phyloP scores from a whole-genome alignment of 768 basidiomycete genomes.

The Tricholomella constricta region DNA sequence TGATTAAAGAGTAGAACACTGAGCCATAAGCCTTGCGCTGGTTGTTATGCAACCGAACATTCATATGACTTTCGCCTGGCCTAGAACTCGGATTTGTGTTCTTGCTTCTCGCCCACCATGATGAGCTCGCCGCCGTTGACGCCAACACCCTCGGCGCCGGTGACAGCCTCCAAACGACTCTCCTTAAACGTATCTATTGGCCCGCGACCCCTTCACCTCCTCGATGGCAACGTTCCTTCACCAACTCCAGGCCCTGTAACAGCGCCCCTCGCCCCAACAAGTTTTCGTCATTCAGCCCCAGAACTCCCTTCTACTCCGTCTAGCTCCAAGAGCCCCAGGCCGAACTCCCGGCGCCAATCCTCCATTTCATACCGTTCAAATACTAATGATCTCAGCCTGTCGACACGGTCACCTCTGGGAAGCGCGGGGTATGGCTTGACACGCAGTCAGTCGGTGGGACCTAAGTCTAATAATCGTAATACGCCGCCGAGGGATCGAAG shows the following conservation, averaged over 20 bases:
- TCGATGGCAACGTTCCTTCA: slow-evolving; percentile 33
- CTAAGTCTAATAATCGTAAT: slow-evolving; percentile 8
- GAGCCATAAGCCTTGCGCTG: background rate
- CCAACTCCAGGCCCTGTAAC: slow-evolving; percentile 15
- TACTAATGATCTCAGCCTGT: slow-evolving; percentile 19
- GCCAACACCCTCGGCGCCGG: slow-evolving; percentile 6
- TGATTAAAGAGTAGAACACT: background rate
- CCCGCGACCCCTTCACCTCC: slow-evolving; percentile 52
- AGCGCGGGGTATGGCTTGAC: slow-evolving; percentile 16
- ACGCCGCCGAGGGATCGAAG: slow-evolving; percentile 27
- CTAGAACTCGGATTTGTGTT: background rate
- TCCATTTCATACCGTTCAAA: slow-evolving; percentile 53
- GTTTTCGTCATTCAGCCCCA: slow-evolving; percentile 17
- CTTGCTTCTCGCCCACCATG: background rate
- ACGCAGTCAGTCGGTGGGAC: slow-evolving; percentile 24
- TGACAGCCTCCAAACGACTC: slow-evolving; percentile 27
- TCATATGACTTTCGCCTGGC: background rate
- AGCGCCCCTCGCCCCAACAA: slow-evolving; percentile 17
- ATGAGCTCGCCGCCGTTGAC: slow-evolving; percentile 17
- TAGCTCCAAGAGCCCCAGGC: slow-evolving; percentile 21
- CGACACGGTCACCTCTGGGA: slow-evolving; percentile 12
- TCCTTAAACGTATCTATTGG: slow-evolving; percentile 33
- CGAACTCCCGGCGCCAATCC: slow-evolving; percentile 45
- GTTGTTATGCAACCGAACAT: background rate
- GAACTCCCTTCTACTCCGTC: slow-evolving; percentile 24